A percentile compares a stretch with the other conserved stretches of the same genome.
Evolutionary conservation across 2,329 filamentous ascomycete genomes (phyloP).

Genomic region (Chrysosporium queenslandicum): DNA sequence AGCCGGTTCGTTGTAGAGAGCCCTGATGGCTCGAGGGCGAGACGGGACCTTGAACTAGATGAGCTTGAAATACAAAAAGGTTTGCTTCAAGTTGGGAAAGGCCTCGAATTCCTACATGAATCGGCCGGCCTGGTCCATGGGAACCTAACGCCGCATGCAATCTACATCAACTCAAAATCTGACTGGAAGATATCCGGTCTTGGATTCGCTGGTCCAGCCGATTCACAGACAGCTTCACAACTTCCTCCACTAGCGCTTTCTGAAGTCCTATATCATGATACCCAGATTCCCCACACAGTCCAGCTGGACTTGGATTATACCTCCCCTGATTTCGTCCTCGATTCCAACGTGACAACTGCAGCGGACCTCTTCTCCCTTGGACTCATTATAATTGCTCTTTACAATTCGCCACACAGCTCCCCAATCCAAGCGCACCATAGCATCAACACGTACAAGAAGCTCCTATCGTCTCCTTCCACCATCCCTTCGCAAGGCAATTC

Average conservation of each 20-base stretch:
- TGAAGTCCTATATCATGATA: slow-evolving; percentile 75
- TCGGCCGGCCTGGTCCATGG: slow-evolving; percentile 89
- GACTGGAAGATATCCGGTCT: slow-evolving; percentile 99
- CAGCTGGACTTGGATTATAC: slow-evolving; percentile 89
- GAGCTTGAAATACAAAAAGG: slow-evolving; percentile 98
- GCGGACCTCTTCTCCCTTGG: slow-evolving; percentile 93
- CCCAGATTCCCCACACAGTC: slow-evolving; percentile 67
- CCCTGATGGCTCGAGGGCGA: slow-evolving; percentile 58
- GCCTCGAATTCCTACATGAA: slow-evolving; percentile 88
- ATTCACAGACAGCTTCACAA: slow-evolving; percentile 64
- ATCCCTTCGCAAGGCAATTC: slow-evolving; percentile 73
- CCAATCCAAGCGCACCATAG: slow-evolving; percentile 76
- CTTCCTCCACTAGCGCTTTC: slow-evolving; percentile 71
- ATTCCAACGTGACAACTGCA: slow-evolving; percentile 72
- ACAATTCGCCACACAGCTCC: slow-evolving; percentile 87
- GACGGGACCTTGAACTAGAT: slow-evolving; percentile 83
- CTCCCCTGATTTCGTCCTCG: slow-evolving; percentile 87
- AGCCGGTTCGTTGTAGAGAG: slow-evolving; percentile 77
- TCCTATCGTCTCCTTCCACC: slow-evolving; percentile 67
- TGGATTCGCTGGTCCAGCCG: slow-evolving; percentile 73
- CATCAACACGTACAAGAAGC: slow-evolving; percentile 70
- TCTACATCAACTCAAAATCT: slow-evolving; percentile 92
- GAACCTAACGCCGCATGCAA: slow-evolving; percentile 85
- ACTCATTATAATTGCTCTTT: slow-evolving; percentile 75
- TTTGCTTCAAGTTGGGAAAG: slow-evolving; percentile 82